phyloP scores from a whole-genome alignment of 192 early-diverging fungal genomes.

The Spizellomyces sp. region DNA sequence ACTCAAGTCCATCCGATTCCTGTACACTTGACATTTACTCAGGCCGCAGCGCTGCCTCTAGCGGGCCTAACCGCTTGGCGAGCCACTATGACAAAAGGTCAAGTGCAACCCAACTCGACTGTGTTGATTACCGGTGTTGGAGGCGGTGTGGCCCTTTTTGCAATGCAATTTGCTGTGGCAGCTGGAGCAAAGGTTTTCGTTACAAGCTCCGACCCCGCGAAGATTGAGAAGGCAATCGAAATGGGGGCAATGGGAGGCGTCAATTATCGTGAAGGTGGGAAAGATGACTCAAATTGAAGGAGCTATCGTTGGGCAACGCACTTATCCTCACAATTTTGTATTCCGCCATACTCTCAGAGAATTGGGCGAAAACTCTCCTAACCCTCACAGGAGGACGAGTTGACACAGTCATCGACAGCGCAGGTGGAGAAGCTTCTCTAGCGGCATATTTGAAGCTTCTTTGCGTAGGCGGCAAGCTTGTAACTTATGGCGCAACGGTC shows the following conservation, averaged over 20 bases:
- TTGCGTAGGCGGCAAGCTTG: slow-evolving; percentile 42
- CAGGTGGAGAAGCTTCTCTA: slow-evolving; percentile 54
- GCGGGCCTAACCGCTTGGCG: slow-evolving; percentile 61
- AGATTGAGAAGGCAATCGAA: slow-evolving; percentile 59
- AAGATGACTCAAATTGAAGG: not conserved
- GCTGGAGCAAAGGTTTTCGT: slow-evolving; percentile 73
- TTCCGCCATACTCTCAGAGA: too few relatives aligned
- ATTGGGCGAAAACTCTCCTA: too few relatives aligned
- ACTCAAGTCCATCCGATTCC: slow-evolving; percentile 55
- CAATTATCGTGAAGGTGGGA: slow-evolving; percentile 65
- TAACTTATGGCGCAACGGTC: slow-evolving; percentile 63
- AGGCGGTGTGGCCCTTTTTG: slow-evolving; percentile 58
- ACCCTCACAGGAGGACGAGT: slow-evolving; percentile 16
- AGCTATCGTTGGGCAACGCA: too few relatives aligned
- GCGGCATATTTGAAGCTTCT: slow-evolving; percentile 41
- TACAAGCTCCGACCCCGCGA: slow-evolving; percentile 64
- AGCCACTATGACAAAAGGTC: slow-evolving; percentile 63
- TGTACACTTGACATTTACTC: slow-evolving; percentile 55
- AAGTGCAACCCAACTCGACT: slow-evolving; percentile 51
- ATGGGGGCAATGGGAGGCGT: slow-evolving; percentile 72
- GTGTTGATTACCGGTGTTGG: slow-evolving; percentile 77
- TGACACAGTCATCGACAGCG: slow-evolving; percentile 67
- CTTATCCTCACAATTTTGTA: too few relatives aligned
- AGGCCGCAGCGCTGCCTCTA: slow-evolving; percentile 71
- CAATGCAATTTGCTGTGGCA: slow-evolving; percentile 66